A percentile compares a stretch with the other conserved stretches of the same genome.
Conservation (phyloP, 2,329 filamentous ascomycete species). For the Achaetomium macrosporum region DNA sequence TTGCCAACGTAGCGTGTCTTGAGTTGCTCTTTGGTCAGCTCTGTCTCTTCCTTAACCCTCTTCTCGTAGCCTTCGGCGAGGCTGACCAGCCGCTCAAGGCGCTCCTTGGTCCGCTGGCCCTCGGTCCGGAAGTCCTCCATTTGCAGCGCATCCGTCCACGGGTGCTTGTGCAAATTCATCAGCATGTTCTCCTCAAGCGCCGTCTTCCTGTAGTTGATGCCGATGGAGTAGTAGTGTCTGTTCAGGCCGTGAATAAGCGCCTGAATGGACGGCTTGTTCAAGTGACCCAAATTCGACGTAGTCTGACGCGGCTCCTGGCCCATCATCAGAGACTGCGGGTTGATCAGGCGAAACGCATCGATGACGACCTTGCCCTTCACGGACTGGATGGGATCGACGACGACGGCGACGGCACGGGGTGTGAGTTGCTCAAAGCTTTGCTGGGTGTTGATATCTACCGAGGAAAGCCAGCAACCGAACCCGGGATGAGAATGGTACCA, state of each 20-base stretch:
- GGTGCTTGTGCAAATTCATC: slow-evolving; percentile 99
- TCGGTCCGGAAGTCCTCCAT: slow-evolving; percentile 94
- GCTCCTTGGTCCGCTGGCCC: slow-evolving; percentile 77
- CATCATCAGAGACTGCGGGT: slow-evolving; percentile 95
- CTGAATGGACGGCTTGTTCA: slow-evolving; percentile 99
- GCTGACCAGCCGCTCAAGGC: slow-evolving; percentile 78
- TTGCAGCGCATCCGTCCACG: slow-evolving; percentile 95
- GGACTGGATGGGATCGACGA: slow-evolving; percentile 97
- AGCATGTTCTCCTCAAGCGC: slow-evolving; percentile 98
- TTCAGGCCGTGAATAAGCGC: slow-evolving; percentile 97
- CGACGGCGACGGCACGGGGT: slow-evolving; percentile 91
- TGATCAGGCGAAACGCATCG: slow-evolving; percentile 97
- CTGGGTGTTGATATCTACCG: slow-evolving; percentile 98
- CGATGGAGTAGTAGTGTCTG: slow-evolving; percentile 98
- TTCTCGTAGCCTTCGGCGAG: slow-evolving; percentile 97
- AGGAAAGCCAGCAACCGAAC: slow-evolving; percentile 98
- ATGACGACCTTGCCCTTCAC: slow-evolving; percentile 99
- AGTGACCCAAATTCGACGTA: slow-evolving; percentile 92
- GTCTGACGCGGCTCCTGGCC: slow-evolving; percentile 97
- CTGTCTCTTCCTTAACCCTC: slow-evolving; percentile 96
- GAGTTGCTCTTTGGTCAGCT: slow-evolving; percentile 92
- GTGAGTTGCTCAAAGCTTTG: slow-evolving; percentile 99
- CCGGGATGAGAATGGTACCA: slow-evolving; percentile 99
- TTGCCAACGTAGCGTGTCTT: slow-evolving; percentile 99
- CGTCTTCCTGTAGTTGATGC: slow-evolving; percentile 96